A percentile compares a stretch with the other conserved stretches of the same genome.
Evolutionary conservation across 2,329 filamentous ascomycete genomes (phyloP).

Genomic region (Fusarium sp.): DNA sequence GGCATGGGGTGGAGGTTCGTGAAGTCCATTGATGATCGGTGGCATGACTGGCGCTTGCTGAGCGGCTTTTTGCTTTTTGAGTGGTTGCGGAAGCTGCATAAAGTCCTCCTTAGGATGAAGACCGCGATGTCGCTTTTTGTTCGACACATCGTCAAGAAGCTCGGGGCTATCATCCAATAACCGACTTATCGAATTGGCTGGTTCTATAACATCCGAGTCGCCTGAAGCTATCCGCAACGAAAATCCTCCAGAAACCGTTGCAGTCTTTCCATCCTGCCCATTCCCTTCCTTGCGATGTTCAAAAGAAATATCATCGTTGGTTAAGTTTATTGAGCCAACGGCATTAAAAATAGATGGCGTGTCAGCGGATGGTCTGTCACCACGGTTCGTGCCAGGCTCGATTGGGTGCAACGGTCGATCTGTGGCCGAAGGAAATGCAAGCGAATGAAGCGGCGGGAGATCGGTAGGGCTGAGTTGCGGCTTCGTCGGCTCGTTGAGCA

Average conservation of each 20-base stretch:
- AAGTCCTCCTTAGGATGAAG: slow-evolving; percentile 69
- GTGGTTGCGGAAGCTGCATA: slow-evolving; percentile 72
- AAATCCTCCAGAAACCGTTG: slow-evolving; percentile 46
- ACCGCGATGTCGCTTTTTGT: slow-evolving; percentile 67
- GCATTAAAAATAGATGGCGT: slow-evolving; percentile 25
- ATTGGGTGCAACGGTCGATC: slow-evolving; percentile 65
- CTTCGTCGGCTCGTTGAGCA: slow-evolving; percentile 69
- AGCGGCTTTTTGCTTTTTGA: slow-evolving; percentile 73
- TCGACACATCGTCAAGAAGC: slow-evolving; percentile 58
- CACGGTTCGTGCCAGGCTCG: slow-evolving; percentile 61
- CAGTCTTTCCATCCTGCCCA: slow-evolving; percentile 43
- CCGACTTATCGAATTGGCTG: slow-evolving; percentile 59
- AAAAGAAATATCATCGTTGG: slow-evolving; percentile 38
- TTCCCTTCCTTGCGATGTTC: slow-evolving; percentile 42
- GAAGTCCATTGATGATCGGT: slow-evolving; percentile 74
- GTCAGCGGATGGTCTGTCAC: slow-evolving; percentile 51
- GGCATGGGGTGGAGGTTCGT: slow-evolving; percentile 71
- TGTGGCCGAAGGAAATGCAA: slow-evolving; percentile 58
- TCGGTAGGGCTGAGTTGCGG: slow-evolving; percentile 63
- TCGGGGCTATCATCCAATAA: slow-evolving; percentile 61
- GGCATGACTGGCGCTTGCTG: slow-evolving; percentile 67
- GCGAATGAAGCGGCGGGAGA: slow-evolving; percentile 66
- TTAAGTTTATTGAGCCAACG: slow-evolving; percentile 32
- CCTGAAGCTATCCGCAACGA: slow-evolving; percentile 58
- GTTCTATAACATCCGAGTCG: slow-evolving; percentile 55